A percentile compares a stretch with the other conserved stretches of the same genome.
These are phyloP conservation scores for Agastache rugosa DNA, from an alignment of 257 asterid genomes.

Conservation along the genomic window DNA sequence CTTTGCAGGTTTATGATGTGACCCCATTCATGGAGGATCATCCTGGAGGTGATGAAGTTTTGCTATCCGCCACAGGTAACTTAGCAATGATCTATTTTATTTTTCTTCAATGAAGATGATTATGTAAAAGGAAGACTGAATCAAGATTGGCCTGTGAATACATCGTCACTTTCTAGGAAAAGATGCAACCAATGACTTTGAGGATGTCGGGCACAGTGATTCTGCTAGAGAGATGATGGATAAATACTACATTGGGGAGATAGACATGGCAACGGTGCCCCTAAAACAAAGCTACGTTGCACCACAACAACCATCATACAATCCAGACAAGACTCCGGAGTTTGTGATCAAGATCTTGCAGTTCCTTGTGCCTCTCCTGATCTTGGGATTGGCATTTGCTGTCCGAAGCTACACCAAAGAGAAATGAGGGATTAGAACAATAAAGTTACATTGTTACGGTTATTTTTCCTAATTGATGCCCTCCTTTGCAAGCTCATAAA, in stretches of 20 bases:
- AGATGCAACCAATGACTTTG: slow-evolving; percentile 82
- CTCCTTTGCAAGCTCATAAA: not conserved
- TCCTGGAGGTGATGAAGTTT: slow-evolving; percentile 93
- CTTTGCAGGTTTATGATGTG: slow-evolving; percentile 52
- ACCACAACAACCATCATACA: slow-evolving; percentile 54
- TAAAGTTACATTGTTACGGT: not conserved
- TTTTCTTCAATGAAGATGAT: slow-evolving; percentile 2
- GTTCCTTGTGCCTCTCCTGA: slow-evolving; percentile 81
- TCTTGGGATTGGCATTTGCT: slow-evolving; percentile 75
- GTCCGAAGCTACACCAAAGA: slow-evolving; percentile 77
- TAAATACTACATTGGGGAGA: slow-evolving; percentile 54
- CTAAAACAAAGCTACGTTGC: slow-evolving; percentile 50
- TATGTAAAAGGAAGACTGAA: slow-evolving; percentile 3
- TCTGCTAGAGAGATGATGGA: slow-evolving; percentile 62
- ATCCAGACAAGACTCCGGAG: slow-evolving; percentile 72
- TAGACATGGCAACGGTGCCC: slow-evolving; percentile 65
- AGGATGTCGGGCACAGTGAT: slow-evolving; percentile 65
- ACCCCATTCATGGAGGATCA: slow-evolving; percentile 95
- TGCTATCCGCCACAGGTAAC: slow-evolving; percentile 70
- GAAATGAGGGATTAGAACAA: slow-evolving; percentile 39
- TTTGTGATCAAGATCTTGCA: slow-evolving; percentile 78
- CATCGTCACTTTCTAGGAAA: slow-evolving; percentile 52
- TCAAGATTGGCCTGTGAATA: not conserved
- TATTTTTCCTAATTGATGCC: slow-evolving; percentile 15
- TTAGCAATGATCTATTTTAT: not conserved